A percentile compares a stretch with the other conserved stretches of the same genome.
Conservation (phyloP, 306 rosid genomes). For the Rosa lucieae region DNA sequence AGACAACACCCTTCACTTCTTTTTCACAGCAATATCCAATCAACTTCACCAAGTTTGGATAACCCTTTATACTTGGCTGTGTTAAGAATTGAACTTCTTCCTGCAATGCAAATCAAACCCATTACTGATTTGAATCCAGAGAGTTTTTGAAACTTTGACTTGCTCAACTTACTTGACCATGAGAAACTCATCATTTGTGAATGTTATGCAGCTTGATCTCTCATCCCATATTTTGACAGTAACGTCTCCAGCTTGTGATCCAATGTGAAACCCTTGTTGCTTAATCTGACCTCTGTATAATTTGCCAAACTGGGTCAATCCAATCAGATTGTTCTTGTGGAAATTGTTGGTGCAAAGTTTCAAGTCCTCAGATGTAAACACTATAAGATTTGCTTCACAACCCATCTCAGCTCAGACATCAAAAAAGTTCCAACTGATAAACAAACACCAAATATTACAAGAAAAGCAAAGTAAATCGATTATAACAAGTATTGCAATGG, state of each 20-base stretch:
- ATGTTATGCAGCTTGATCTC: conserved; percentile 25
- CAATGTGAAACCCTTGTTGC: conserved; percentile 4
- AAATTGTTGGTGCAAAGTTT: conserved; percentile 45
- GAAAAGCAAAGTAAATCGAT: background rate
- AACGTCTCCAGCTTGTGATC: conserved; percentile 30
- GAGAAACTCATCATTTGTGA: conserved; percentile 29
- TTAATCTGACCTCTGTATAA: conserved; percentile 48
- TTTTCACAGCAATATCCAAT: conserved; percentile 59
- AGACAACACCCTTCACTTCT: conserved; percentile 53
- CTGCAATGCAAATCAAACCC: conserved; percentile 30
- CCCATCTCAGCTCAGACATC: conserved; percentile 33
- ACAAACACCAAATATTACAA: background rate
- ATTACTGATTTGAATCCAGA: background rate
- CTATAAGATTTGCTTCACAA: conserved; percentile 27
- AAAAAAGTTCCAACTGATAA: background rate
- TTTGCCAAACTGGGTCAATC: conserved; percentile 47
- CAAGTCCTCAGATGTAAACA: conserved; percentile 44
- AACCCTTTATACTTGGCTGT: conserved; percentile 35
- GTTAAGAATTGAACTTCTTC: conserved; percentile 53
- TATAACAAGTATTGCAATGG: background rate
- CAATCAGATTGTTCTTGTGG: conserved; percentile 44
- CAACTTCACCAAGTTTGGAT: conserved; percentile 45
- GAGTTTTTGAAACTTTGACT: background rate
- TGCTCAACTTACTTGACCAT: conserved; percentile 37
- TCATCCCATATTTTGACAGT: conserved; percentile 52